A percentile compares a stretch with the other conserved stretches of the same genome.
These are phyloP conservation scores for Podospora fimiseda DNA, from an alignment of 495 filamentous ascomycete species.

Conservation along the genomic window DNA sequence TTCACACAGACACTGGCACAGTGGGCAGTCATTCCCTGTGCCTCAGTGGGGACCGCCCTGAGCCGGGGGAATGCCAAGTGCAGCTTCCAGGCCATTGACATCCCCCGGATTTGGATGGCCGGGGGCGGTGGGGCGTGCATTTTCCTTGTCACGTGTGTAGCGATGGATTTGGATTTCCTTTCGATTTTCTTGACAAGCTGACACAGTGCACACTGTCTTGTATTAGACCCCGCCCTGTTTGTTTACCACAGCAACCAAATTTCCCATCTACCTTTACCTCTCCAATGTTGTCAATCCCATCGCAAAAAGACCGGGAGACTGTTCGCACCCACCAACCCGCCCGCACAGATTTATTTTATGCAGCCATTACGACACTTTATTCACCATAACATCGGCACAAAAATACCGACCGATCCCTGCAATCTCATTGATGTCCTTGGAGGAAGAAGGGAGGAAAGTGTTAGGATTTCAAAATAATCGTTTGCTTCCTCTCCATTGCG, in stretches of 20 bases:
- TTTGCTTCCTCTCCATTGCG: neutral
- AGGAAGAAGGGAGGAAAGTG: no score
- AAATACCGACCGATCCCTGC: neutral
- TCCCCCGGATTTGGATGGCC: slow-evolving; percentile 10
- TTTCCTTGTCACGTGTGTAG: neutral
- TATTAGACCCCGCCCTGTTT: slow-evolving; percentile 23
- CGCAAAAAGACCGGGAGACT: neutral
- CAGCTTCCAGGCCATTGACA: no score
- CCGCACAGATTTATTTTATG: no score
- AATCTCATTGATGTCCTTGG: neutral
- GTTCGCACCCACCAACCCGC: no score
- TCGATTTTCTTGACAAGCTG: no score
- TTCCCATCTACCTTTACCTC: no score
- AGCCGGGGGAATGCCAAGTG: no score
- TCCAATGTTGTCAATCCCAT: neutral
- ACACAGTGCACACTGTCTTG: no score
- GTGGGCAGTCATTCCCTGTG: neutral
- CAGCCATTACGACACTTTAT: neutral
- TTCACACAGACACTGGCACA: slow-evolving; percentile 4
- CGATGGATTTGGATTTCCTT: no score
- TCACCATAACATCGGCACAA: neutral
- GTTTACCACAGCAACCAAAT: slow-evolving; percentile 24
- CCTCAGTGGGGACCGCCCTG: neutral
- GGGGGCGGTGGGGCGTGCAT: slow-evolving; percentile 5
- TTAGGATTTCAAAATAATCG: neutral